Conservation (phyloP, 441 rosid species). For the Viola pubescens region DNA sequence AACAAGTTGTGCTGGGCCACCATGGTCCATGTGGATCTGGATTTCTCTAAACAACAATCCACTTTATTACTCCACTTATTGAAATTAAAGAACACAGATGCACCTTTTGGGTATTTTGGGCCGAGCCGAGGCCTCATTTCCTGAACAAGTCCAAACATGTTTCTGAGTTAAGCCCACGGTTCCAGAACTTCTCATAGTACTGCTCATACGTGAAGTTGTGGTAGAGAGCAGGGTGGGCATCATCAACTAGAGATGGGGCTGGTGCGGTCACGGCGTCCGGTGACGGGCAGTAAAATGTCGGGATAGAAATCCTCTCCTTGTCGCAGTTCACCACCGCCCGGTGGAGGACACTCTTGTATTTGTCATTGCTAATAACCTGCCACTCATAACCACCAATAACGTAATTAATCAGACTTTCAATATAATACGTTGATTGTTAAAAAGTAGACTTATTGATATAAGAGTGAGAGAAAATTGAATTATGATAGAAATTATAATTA, state of each 20-base stretch:
- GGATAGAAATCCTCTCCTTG: constrained; percentile 39
- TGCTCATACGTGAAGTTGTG: constrained; percentile 20
- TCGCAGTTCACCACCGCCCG: constrained; percentile 33
- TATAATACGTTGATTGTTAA: no score
- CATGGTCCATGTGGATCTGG: neutral
- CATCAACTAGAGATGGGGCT: constrained; percentile 17
- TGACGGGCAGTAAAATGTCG: constrained; percentile 42
- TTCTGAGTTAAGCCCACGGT: constrained; percentile 19
- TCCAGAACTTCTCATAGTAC: constrained; percentile 29
- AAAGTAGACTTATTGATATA: no score
- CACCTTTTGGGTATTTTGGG: no score
- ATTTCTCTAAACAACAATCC: neutral
- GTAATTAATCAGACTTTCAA: neutral
- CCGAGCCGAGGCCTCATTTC: neutral
- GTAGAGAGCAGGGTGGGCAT: constrained; percentile 22
- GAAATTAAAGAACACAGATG: neutral
- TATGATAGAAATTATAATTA: no score
- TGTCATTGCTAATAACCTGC: constrained; percentile 35
- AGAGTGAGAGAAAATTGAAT: no score
- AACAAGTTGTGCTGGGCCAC: no score
- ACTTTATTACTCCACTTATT: neutral
- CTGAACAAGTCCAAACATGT: constrained; percentile 28
- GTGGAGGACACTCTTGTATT: constrained; percentile 40
- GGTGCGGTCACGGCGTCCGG: constrained; percentile 30
- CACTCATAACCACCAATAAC: neutral